A percentile compares a stretch with the other conserved stretches of the same genome.
Evolutionary conservation across 257 asterid species (phyloP).

Genomic region (Eucommia ulmoides): DNA sequence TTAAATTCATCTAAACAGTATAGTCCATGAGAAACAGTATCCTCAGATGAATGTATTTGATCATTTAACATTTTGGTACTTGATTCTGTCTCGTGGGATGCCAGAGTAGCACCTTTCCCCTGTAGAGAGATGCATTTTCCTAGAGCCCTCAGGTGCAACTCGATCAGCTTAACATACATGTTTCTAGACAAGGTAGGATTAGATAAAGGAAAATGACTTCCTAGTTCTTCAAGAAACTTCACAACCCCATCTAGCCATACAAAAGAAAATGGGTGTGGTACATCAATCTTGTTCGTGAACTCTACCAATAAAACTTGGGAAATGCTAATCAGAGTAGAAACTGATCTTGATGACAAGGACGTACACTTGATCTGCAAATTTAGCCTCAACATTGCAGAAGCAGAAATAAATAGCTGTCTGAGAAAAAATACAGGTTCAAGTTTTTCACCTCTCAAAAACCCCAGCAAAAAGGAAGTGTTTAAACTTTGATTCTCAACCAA

Average conservation of each 20-base stretch:
- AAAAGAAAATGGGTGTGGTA: conserved; percentile 29
- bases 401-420: conserved; percentile 58
- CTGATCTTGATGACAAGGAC: conserved; percentile 33
- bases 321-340: conserved; percentile 34
- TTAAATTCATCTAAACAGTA: conserved; percentile 41
- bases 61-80: conserved; percentile 28
- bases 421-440: conserved; percentile 48
- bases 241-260: conserved; percentile 57
- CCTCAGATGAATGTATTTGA: conserved; percentile 15
- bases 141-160: conserved; percentile 59
- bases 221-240: conserved; percentile 71
- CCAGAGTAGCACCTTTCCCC: conserved; percentile 60
- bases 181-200: conserved; percentile 50
- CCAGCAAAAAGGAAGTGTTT: conserved; percentile 35
- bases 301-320: conserved; percentile 51
- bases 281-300: conserved; percentile 31
- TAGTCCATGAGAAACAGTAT: conserved; percentile 18
- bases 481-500: conserved; percentile 23
- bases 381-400: conserved; percentile 64
- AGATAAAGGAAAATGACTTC: conserved; percentile 43
- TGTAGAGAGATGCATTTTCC: conserved; percentile 83
- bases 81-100: conserved; percentile 48
- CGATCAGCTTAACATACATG: conserved; percentile 40
- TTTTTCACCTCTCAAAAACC: conserved; percentile 48
- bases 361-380: conserved; percentile 31